Evolutionary conservation across 164 flowering plant genomes (phyloP).

Genomic region (Amborella trichopoda): DNA sequence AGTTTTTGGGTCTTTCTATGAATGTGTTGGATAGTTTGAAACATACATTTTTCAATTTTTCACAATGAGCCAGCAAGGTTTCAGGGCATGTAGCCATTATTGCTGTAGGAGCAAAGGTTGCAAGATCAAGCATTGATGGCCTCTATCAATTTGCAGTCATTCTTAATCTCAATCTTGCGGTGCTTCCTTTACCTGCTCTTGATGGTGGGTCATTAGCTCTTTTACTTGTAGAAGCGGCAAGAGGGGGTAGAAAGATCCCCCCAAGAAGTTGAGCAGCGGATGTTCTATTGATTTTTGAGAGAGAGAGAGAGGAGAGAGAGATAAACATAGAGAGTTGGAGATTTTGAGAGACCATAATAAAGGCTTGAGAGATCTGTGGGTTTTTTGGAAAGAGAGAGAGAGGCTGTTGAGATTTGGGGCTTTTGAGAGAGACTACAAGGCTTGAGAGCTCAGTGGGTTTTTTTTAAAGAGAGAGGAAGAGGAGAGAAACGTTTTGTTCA

Average conservation of each 20-base stretch:
- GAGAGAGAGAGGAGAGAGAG: too few species aligned
- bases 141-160: conserved; percentile 91
- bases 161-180: conserved; percentile 85
- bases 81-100: conserved; percentile 96
- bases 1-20: conserved; percentile 66
- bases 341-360: too few species aligned
- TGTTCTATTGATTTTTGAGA: too few species aligned
- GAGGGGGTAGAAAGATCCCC: conserved; percentile 96
- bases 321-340: too few species aligned
- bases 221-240: conserved; percentile 72
- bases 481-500: too few species aligned
- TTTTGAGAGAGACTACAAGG: too few species aligned
- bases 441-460: too few species aligned
- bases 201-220: conserved; percentile 94
- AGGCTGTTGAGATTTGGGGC: too few species aligned
- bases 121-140: conserved; percentile 75
- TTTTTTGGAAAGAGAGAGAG: too few species aligned
- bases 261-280: conserved; percentile 76
- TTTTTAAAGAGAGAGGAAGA: too few species aligned
- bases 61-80: conserved; percentile 78
- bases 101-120: conserved; percentile 97
- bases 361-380: too few species aligned
- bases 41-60: conserved; percentile 79
- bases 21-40: conserved; percentile 73
- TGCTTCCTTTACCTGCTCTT: conserved; percentile 91